phyloP scores from a whole-genome alignment of 2,329 filamentous ascomycete species.

The Hypocrella siamensis region DNA sequence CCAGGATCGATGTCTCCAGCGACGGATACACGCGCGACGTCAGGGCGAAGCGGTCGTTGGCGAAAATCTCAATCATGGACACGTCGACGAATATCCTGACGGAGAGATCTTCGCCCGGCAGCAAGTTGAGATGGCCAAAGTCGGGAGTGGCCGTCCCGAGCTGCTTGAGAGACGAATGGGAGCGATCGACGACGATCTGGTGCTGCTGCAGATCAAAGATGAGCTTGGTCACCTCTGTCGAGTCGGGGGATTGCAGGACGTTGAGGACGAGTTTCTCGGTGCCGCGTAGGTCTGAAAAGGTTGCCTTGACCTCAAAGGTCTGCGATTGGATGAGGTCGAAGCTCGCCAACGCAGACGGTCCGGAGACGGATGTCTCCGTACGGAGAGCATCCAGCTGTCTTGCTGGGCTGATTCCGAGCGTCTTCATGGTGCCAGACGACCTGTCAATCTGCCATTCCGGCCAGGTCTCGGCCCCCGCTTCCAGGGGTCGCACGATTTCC shows the following conservation, averaged over 20 bases:
- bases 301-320: conserved; percentile 4
- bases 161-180: conserved; percentile 5
- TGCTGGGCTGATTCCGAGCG: conserved; percentile 7
- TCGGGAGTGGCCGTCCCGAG: conserved; percentile 3
- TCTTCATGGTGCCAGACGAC: conserved; percentile 4
- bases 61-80: conserved; percentile 9
- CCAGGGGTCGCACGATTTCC: conserved; percentile 1
- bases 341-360: not conserved
- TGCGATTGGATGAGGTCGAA: conserved; percentile 1
- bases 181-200: conserved; percentile 7
- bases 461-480: not conserved
- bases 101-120: conserved; percentile 7
- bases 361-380: not conserved
- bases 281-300: conserved; percentile 1
- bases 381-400: conserved; percentile 3
- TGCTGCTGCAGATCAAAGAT: conserved; percentile 6
- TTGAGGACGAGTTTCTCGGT: conserved; percentile 3
- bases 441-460: conserved; percentile 6
- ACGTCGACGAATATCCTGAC: conserved; percentile 8
- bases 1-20: conserved; percentile 2
- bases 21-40: conserved; percentile 9
- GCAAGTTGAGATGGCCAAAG: conserved; percentile 1
- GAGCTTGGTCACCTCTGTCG: conserved; percentile 5
- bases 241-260: conserved; percentile 3
- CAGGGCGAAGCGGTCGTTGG: conserved; percentile 9